These are phyloP conservation scores for Odontarrhena argentea DNA, from an alignment of 345 rosid genomes.

Conservation along the genomic window DNA sequence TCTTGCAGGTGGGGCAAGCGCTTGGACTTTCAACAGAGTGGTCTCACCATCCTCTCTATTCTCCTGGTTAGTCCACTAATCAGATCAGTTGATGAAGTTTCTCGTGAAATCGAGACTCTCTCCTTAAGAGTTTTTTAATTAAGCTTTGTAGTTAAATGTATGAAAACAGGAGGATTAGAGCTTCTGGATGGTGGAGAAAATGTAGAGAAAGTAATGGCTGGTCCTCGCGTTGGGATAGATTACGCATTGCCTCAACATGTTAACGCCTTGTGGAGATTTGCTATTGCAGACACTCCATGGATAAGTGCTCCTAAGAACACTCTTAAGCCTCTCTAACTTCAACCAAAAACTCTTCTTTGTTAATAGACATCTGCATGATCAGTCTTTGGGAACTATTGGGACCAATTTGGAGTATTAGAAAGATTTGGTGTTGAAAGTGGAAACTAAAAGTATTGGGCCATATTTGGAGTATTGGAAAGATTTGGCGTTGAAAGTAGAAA, in stretches of 20 bases:
- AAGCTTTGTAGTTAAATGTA: slow-evolving; percentile 3
- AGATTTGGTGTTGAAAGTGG: too few relatives aligned
- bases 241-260: slow-evolving; percentile 82
- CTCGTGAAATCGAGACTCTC: neutral
- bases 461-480: too few relatives aligned
- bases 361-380: neutral
- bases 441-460: too few relatives aligned
- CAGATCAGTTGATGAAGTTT: slow-evolving; percentile 1
- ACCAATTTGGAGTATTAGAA: too few relatives aligned
- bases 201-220: slow-evolving; percentile 65
- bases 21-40: slow-evolving; percentile 84
- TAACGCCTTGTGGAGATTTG: slow-evolving; percentile 88
- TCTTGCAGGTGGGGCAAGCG: slow-evolving; percentile 84
- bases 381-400: neutral
- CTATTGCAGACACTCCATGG: slow-evolving; percentile 82
- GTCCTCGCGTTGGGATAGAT: slow-evolving; percentile 94
- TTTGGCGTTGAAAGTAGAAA: too few relatives aligned
- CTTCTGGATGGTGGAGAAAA: slow-evolving; percentile 74
- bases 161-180: slow-evolving; percentile 76
- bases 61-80: slow-evolving; percentile 60
- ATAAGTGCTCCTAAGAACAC: slow-evolving; percentile 93
- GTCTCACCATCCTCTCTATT: slow-evolving; percentile 82
- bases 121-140: neutral
- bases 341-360: slow-evolving; percentile 7
- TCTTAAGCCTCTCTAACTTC: slow-evolving; percentile 52